A percentile compares a stretch with the other conserved stretches of the same genome.
Conservation (phyloP, 805 yeast species). For the Saturnispora silvae region DNA sequence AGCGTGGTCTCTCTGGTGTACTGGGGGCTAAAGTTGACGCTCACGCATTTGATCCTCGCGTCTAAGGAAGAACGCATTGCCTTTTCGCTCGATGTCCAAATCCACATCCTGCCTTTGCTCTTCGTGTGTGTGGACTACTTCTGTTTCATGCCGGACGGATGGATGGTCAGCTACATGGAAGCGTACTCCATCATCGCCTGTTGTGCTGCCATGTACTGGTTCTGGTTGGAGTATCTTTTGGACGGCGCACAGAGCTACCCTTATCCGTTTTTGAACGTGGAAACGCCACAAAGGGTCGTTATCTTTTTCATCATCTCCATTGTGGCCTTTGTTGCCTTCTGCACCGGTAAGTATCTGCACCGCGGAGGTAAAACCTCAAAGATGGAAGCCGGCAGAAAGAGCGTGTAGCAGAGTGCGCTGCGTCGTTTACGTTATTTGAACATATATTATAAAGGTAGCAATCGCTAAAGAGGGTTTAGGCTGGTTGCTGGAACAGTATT, state of each 20-base stretch:
- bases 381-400: constrained; percentile 1
- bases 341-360: constrained; percentile 16
- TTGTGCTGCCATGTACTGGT: constrained; percentile 43
- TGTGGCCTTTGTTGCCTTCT: constrained; percentile 26
- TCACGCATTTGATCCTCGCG: constrained; percentile 36
- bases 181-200: constrained; percentile 32
- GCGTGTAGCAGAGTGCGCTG: neutral
- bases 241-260: constrained; percentile 43
- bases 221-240: constrained; percentile 37
- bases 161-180: constrained; percentile 26
- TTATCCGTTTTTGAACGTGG: constrained; percentile 55
- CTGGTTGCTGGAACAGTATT: too few relatives aligned
- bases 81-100: constrained; percentile 39
- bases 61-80: constrained; percentile 30
- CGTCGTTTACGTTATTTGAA: too few relatives aligned
- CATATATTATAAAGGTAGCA: too few relatives aligned
- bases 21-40: constrained; percentile 56
- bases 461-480: too few relatives aligned
- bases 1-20: constrained; percentile 52
- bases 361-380: too few relatives aligned
- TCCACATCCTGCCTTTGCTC: constrained; percentile 50
- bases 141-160: constrained; percentile 37
- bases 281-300: constrained; percentile 31
- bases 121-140: constrained; percentile 46
- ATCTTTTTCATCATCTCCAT: constrained; percentile 39